phyloP scores from a whole-genome alignment of 23 red algal species.

The Cyanidium caldarium region DNA sequence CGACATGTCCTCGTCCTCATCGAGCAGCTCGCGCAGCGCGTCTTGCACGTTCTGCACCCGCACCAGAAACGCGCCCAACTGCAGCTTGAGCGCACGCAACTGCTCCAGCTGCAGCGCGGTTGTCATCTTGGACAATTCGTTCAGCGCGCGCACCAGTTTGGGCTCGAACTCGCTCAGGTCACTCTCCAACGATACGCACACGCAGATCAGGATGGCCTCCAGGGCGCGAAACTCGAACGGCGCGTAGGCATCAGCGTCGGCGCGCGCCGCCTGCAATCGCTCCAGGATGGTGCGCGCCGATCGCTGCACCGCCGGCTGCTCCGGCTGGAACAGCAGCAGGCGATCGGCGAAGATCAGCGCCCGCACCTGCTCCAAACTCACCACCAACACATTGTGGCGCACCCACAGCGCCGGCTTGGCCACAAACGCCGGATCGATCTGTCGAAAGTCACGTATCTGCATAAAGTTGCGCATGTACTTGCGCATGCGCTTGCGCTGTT shows the following conservation, averaged over 20 bases:
- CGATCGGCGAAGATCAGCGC: slow-evolving; percentile 54
- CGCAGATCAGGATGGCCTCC: background rate
- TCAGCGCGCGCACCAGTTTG: background rate
- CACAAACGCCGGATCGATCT: slow-evolving; percentile 65
- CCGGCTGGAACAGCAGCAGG: slow-evolving; percentile 62
- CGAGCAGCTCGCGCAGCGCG: background rate
- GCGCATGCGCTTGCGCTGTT: background rate
- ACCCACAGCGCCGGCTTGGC: slow-evolving; percentile 81
- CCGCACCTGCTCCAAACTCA: slow-evolving; percentile 43
- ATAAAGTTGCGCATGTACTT: background rate
- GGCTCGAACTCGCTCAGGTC: background rate
- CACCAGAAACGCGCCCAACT: background rate
- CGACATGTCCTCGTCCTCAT: slow-evolving; percentile 4
- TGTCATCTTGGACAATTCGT: background rate
- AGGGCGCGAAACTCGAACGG: slow-evolving; percentile 6
- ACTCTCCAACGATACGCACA: background rate
- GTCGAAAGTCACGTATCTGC: slow-evolving; percentile 49
- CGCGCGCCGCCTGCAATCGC: background rate
- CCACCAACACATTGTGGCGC: slow-evolving; percentile 50
- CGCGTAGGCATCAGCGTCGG: background rate
- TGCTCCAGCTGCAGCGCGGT: background rate
- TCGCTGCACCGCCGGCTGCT: background rate
- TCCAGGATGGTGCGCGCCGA: background rate
- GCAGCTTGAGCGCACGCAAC: background rate
- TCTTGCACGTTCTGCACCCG: background rate